phyloP scores from a whole-genome alignment of 1,284 basidiomycete species.

The Pseudozyma hubeiensis region DNA sequence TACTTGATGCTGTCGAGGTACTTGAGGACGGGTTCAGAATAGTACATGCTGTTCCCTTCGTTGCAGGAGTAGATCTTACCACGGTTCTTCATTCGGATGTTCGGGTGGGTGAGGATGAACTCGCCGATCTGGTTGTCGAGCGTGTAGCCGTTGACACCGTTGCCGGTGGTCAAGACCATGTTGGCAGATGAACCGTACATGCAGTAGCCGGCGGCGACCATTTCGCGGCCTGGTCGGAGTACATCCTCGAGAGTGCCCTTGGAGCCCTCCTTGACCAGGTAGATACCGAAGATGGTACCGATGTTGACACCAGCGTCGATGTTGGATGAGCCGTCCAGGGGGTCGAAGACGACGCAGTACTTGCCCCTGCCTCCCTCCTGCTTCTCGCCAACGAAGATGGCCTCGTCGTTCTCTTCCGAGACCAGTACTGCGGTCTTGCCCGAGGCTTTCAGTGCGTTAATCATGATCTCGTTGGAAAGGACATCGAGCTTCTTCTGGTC shows the following conservation, averaged over 20 bases:
- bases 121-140: constrained; percentile 88
- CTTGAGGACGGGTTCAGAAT: constrained; percentile 76
- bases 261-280: constrained; percentile 81
- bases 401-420: constrained; percentile 93
- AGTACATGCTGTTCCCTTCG: constrained; percentile 96
- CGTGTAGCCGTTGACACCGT: constrained; percentile 98
- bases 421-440: constrained; percentile 97
- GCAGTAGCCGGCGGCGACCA: constrained; percentile 90
- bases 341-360: constrained; percentile 97
- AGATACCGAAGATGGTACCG: constrained; percentile 99
- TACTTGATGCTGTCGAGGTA: constrained; percentile 97
- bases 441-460: constrained; percentile 87
- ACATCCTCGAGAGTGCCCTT: constrained; percentile 85
- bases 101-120: constrained; percentile 98
- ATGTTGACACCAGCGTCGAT: constrained; percentile 99
- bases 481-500: constrained; percentile 99
- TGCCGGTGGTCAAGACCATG: constrained; percentile 92
- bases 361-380: constrained; percentile 66
- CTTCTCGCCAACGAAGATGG: constrained; percentile 81
- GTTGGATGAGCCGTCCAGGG: constrained; percentile 96
- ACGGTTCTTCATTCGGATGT: constrained; percentile 90
- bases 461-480: constrained; percentile 99
- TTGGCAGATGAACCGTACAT: constrained; percentile 98
- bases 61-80: constrained; percentile 99
- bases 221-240: constrained; percentile 90